phyloP scores from a whole-genome alignment of 306 rosid genomes.

The Trichosanthes cucumerina region DNA sequence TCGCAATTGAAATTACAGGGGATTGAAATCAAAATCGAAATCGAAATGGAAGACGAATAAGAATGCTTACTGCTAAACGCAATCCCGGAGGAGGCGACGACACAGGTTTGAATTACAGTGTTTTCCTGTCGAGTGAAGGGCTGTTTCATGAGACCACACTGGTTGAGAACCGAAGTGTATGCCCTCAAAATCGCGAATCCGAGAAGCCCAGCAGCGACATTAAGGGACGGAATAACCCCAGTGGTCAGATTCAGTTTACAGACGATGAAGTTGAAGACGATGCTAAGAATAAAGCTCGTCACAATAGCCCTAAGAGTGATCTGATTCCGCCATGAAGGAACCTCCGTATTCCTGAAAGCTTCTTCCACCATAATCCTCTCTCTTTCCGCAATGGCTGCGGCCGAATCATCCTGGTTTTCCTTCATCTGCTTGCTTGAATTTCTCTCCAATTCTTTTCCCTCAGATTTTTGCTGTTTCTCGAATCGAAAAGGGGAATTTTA shows the following conservation, averaged over 20 bases:
- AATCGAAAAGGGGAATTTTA: background rate
- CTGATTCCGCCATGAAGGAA: slow-evolving; percentile 52
- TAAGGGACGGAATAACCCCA: slow-evolving; percentile 63
- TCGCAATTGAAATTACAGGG: background rate
- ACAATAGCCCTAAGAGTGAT: slow-evolving; percentile 43
- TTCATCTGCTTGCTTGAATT: background rate
- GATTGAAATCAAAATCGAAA: background rate
- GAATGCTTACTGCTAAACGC: slow-evolving; percentile 58
- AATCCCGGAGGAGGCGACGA: slow-evolving; percentile 77
- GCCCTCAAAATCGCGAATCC: slow-evolving; percentile 48
- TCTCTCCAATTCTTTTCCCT: slow-evolving; percentile 16
- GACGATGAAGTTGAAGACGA: slow-evolving; percentile 48
- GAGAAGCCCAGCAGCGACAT: slow-evolving; percentile 62
- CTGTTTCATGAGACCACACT: slow-evolving; percentile 34
- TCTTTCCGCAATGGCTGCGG: background rate
- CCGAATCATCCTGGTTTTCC: background rate
- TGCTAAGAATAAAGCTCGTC: slow-evolving; percentile 40
- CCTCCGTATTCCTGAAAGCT: slow-evolving; percentile 26
- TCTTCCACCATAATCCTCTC: slow-evolving; percentile 28
- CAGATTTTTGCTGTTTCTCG: background rate
- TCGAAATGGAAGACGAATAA: background rate
- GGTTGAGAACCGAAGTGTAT: slow-evolving; percentile 31
- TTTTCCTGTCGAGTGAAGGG: slow-evolving; percentile 82
- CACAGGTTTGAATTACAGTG: slow-evolving; percentile 66
- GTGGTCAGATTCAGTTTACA: slow-evolving; percentile 67